These are phyloP conservation scores for Oehlia diaphana DNA, from an alignment of 192 early-diverging fungal genomes.

Conservation along the genomic window DNA sequence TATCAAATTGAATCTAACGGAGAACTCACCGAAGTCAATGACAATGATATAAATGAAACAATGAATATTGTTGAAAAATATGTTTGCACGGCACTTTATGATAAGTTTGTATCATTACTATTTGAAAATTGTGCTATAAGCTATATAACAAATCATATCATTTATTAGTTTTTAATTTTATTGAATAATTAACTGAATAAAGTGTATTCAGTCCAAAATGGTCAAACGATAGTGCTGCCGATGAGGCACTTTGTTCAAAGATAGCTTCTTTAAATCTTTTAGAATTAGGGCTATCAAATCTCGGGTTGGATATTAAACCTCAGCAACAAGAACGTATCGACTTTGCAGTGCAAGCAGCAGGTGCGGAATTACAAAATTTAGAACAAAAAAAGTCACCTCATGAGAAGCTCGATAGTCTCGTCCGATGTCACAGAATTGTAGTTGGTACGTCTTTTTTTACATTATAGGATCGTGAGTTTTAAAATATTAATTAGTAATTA, in stretches of 20 bases:
- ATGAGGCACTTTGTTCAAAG: constrained; percentile 58
- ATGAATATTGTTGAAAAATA: constrained; percentile 35
- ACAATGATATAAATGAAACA: constrained; percentile 30
- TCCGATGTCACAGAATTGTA: constrained; percentile 38
- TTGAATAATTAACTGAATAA: background rate
- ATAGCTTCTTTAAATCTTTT: constrained; percentile 63
- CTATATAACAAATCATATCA: background rate
- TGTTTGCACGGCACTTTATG: constrained; percentile 40
- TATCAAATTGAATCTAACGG: background rate
- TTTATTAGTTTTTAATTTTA: background rate
- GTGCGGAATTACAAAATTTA: constrained; percentile 37
- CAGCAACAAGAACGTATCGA: constrained; percentile 30
- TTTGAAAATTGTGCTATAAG: background rate
- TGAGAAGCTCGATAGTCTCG: constrained; percentile 37
- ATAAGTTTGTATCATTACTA: constrained; percentile 31
- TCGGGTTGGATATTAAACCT: constrained; percentile 45
- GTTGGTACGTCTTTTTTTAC: constrained; percentile 32
- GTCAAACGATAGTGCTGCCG: constrained; percentile 51
- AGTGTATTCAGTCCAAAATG: constrained; percentile 37
- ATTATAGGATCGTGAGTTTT: too few relatives aligned
- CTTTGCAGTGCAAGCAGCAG: constrained; percentile 30
- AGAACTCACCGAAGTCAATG: background rate
- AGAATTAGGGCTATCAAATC: constrained; percentile 50
- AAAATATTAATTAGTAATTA: background rate
- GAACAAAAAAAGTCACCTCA: constrained; percentile 31